Conservation (phyloP, 1,284 basidiomycete species). For the Peniophora sp. region DNA sequence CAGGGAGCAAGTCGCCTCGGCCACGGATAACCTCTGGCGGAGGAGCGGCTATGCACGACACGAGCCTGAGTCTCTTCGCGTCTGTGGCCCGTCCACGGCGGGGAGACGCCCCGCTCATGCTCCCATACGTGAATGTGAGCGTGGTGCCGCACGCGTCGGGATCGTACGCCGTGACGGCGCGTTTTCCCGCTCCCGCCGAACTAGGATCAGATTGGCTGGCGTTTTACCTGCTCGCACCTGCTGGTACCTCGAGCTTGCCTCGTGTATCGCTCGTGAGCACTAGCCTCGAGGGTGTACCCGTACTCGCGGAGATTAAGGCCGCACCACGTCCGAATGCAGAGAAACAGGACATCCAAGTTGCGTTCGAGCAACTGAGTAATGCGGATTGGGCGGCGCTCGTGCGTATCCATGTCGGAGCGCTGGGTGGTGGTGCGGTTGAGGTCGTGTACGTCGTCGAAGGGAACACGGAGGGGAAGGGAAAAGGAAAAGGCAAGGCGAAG, state of each 20-base stretch:
- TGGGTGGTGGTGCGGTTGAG: slow-evolving; percentile 42
- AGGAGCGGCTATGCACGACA: too few species aligned
- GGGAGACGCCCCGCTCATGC: slow-evolving; percentile 33
- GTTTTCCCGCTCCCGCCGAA: slow-evolving; percentile 47
- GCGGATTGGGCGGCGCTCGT: slow-evolving; percentile 62
- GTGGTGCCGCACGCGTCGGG: slow-evolving; percentile 41
- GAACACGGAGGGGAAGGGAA: slow-evolving; percentile 12
- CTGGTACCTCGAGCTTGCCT: slow-evolving; percentile 18
- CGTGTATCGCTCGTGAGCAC: slow-evolving; percentile 49
- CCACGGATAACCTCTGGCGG: slow-evolving; percentile 9
- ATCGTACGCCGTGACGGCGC: slow-evolving; percentile 53
- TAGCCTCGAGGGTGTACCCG: slow-evolving; percentile 57
- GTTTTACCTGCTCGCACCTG: slow-evolving; percentile 56
- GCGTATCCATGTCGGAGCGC: slow-evolving; percentile 45
- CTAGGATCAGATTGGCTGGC: slow-evolving; percentile 62
- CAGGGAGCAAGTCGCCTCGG: slow-evolving; percentile 16
- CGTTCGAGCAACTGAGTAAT: slow-evolving; percentile 40
- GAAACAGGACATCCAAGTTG: slow-evolving; percentile 21
- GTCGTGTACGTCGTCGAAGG: slow-evolving; percentile 55
- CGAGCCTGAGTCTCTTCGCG: slow-evolving; percentile 12
- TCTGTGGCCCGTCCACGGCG: slow-evolving; percentile 6
- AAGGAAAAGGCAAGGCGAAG: slow-evolving; percentile 25
- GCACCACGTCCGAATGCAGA: slow-evolving; percentile 22
- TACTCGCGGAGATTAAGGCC: slow-evolving; percentile 44
- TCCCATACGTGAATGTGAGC: slow-evolving; percentile 46